Evolutionary conservation across 176 grass and related monocot genomes (phyloP).

Genomic region (Tillandsia fasciculata): DNA sequence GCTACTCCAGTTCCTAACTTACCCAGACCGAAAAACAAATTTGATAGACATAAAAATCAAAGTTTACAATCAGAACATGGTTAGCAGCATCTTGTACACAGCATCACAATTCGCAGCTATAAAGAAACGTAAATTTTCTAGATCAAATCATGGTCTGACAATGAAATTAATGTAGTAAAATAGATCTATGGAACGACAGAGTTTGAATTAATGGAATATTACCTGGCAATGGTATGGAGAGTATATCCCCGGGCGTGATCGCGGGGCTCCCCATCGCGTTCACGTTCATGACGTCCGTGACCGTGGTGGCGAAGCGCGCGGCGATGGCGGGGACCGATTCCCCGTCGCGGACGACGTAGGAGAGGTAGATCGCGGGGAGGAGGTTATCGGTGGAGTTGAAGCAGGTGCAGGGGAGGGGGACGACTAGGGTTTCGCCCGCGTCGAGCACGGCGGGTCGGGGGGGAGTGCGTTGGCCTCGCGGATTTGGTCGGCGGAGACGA

Average conservation of each 20-base stretch:
- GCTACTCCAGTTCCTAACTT: no score
- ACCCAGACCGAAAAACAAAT: no score
- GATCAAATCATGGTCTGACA: no score
- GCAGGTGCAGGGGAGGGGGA: constrained; percentile 80
- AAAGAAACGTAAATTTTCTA: no score
- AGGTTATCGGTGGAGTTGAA: constrained; percentile 60
- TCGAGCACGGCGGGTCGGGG: constrained; percentile 29
- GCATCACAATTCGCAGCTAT: no score
- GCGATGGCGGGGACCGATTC: constrained; percentile 57
- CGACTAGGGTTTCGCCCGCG: constrained; percentile 48
- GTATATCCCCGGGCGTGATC: constrained; percentile 63
- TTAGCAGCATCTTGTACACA: no score
- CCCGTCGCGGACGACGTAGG: constrained; percentile 43
- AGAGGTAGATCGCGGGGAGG: constrained; percentile 58
- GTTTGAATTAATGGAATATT: neutral
- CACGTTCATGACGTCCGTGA: constrained; percentile 54
- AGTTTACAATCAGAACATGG: no score
- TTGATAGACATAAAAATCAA: no score
- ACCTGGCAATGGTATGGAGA: constrained; percentile 69
- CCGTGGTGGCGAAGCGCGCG: constrained; percentile 40
- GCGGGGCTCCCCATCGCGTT: constrained; percentile 48
- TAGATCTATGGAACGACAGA: no score
- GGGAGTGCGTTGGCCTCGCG: constrained; percentile 46
- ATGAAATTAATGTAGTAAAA: no score
- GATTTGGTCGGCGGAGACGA: constrained; percentile 71